Conservation (phyloP, 495 filamentous ascomycete species). For the Neurospora sp. region DNA sequence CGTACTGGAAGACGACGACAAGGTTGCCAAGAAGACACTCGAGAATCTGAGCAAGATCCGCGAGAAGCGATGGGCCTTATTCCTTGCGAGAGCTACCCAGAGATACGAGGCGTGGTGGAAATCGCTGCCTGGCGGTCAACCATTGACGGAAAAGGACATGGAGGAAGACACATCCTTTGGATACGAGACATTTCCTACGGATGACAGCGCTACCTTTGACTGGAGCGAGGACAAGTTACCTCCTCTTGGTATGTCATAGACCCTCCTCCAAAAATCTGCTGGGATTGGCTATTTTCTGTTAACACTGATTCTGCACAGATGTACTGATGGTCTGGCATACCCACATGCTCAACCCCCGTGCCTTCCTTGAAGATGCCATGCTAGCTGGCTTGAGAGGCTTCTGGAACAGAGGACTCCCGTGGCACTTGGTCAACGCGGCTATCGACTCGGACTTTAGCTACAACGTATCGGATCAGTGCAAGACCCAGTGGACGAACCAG, state of each 20-base stretch:
- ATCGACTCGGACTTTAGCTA: slow-evolving; percentile 62
- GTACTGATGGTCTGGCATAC: slow-evolving; percentile 88
- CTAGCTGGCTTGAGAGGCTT: slow-evolving; percentile 47
- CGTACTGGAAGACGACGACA: slow-evolving; percentile 15
- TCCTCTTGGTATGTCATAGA: slow-evolving; percentile 27
- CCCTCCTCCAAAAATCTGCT: not conserved
- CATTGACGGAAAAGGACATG: slow-evolving; percentile 27
- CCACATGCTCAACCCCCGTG: slow-evolving; percentile 72
- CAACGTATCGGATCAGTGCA: slow-evolving; percentile 36
- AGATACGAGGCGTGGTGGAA: slow-evolving; percentile 69
- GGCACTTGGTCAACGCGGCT: slow-evolving; percentile 50
- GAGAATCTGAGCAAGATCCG: slow-evolving; percentile 41
- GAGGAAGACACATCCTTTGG: not conserved
- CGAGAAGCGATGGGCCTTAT: slow-evolving; percentile 77
- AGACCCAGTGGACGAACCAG: slow-evolving; percentile 33
- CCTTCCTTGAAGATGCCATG: slow-evolving; percentile 71
- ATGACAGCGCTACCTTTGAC: slow-evolving; percentile 3
- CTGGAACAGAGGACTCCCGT: slow-evolving; percentile 63
- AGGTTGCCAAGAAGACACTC: slow-evolving; percentile 16
- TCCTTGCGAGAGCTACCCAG: slow-evolving; percentile 61
- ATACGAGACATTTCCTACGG: slow-evolving; percentile 18
- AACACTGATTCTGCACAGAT: slow-evolving; percentile 36
- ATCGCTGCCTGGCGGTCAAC: slow-evolving; percentile 15
- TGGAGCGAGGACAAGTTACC: slow-evolving; percentile 27
- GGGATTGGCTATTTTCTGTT: no score